Base-by-base conservation (phyloP, 306 rosid species). In the Begonia peltatifolia region DNA sequence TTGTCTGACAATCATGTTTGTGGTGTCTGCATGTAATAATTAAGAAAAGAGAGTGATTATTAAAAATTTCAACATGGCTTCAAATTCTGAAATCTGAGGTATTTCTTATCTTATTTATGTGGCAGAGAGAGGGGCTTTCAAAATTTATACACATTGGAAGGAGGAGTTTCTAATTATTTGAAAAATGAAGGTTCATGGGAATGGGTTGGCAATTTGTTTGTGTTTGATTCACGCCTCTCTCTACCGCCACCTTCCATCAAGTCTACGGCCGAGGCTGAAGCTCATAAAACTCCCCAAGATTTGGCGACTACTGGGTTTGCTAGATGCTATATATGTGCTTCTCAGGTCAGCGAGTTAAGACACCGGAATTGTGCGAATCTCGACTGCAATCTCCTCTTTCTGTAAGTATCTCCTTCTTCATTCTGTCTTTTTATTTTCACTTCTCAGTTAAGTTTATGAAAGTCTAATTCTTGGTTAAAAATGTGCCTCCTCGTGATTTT, bases 321-420 rank as follows among this genome's bases (percentile, higher is more conserved):
- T 23, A 74, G 78, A 67, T 90, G 97, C 78, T 76, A 74, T 63
- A 15, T 75, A 43, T 85, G 95, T 60, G 54, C 61, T 68, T 75
- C 62, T 50, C 70, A 72, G 62, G 92, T 85, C 65, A 56, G 64
- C 57, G 86, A 80, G 72, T 65, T 90, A 55, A 79, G 84, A 76
- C 97, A 90, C 44, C 76, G 95, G 54, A 85, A 90, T 72, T 85
- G 95, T 52, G 95, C 95, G 52, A 90, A 90, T 79, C 69, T 85
- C 13, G 97, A 90, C 72, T 90, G 97, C 75, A 90, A 85, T 59
- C 73, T 85, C 30, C 95, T 90, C 54, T 80, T 78, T 41, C 76
- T 90, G 95, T 85, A 79, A 79, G 97, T 47, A 10, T 44, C 57
- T 64, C 67, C 13, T 42, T 61, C 13, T 42, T 61, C 13, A 9